Evolutionary conservation across 2,329 filamentous ascomycete genomes (phyloP).

Genomic region (Epichloe sibirici): DNA sequence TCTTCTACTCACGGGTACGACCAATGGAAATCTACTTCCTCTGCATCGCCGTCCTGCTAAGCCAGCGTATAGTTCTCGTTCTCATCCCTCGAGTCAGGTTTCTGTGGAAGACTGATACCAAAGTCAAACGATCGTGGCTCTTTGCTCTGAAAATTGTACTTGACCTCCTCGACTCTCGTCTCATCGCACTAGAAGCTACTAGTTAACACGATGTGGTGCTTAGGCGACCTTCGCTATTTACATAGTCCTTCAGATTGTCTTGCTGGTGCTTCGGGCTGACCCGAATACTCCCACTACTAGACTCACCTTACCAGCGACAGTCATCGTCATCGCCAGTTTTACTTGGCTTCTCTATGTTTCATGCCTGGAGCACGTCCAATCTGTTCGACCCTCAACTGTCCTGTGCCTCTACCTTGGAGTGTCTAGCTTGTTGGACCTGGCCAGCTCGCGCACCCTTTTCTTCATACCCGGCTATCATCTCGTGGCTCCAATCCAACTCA

Average conservation of each 20-base stretch:
- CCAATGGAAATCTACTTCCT: background rate
- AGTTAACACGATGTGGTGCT: background rate
- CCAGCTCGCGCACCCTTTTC: conserved; percentile 19
- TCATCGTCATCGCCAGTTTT: conserved; percentile 9
- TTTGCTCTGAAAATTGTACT: conserved; percentile 8
- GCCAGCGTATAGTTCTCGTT: conserved; percentile 4
- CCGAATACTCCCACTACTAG: conserved; percentile 7
- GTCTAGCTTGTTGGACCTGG: conserved; percentile 20
- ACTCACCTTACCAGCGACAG: conserved; percentile 9
- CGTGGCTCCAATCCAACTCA: conserved; percentile 15
- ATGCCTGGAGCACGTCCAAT: conserved; percentile 19
- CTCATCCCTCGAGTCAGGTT: conserved; percentile 1
- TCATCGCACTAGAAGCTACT: background rate
- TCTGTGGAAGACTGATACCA: conserved; percentile 5
- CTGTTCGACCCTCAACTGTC: conserved; percentile 21
- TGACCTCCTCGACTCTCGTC: background rate
- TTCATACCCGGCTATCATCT: conserved; percentile 12
- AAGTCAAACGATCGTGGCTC: conserved; percentile 8
- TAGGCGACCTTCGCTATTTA: conserved; percentile 5
- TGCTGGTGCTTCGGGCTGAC: conserved; percentile 10
- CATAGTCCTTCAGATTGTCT: conserved; percentile 7
- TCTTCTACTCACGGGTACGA: conserved; percentile 9
- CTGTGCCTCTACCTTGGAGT: conserved; percentile 19
- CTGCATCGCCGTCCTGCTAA: background rate
- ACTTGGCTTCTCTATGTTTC: conserved; percentile 13